Evolutionary conservation across 2,329 filamentous ascomycete species (phyloP).

Genomic region (Proliferodiscus dingleyae): DNA sequence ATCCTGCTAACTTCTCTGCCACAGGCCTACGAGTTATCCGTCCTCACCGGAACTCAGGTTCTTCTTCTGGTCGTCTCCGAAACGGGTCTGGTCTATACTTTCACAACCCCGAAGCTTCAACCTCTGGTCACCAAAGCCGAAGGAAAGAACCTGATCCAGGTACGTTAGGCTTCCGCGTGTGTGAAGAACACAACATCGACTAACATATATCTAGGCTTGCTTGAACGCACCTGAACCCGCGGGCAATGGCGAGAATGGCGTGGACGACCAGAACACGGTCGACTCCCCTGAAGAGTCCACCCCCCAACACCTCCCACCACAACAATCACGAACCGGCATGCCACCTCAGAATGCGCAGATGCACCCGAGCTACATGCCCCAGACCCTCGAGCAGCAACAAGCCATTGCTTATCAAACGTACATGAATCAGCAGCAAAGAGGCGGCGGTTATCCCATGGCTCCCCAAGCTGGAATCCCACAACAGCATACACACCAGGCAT

Average conservation of each 20-base stretch:
- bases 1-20: neutral
- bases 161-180: conserved; percentile 36
- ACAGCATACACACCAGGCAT: conserved; percentile 77
- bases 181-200: conserved; percentile 17
- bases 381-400: conserved; percentile 60
- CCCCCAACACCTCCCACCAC: conserved; percentile 68
- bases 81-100: conserved; percentile 95
- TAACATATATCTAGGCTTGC: conserved; percentile 64
- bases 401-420: conserved; percentile 81
- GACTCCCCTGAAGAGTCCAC: conserved; percentile 89
- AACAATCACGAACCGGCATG: conserved; percentile 57
- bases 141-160: conserved; percentile 99
- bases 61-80: conserved; percentile 94
- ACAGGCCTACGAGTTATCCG: conserved; percentile 94
- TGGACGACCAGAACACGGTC: conserved; percentile 69
- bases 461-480: conserved; percentile 74
- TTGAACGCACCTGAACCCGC: conserved; percentile 91
- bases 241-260: conserved; percentile 74
- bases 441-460: conserved; percentile 73
- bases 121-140: conserved; percentile 97
- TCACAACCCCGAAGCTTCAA: conserved; percentile 97
- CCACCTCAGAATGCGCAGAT: conserved; percentile 55
- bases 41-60: conserved; percentile 96
- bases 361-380: conserved; percentile 60
- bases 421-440: conserved; percentile 65